A percentile compares a stretch with the other conserved stretches of the same genome.
phyloP scores from a whole-genome alignment of 805 yeast species.

The Cyberlindnera veronae region DNA sequence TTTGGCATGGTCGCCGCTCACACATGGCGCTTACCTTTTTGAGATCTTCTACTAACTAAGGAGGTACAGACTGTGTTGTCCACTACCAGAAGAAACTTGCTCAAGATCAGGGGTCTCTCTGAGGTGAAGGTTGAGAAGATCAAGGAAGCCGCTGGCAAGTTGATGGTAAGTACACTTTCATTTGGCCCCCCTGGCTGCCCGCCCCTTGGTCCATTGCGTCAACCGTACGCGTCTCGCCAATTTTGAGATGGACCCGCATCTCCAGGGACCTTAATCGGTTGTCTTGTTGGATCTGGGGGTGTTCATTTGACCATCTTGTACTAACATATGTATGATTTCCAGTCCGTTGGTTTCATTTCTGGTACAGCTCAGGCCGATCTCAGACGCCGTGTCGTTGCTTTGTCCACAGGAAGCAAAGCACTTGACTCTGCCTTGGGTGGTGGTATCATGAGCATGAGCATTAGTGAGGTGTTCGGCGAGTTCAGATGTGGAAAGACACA shows the following conservation, averaged over 20 bases:
- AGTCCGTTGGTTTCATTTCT: slow-evolving; percentile 67
- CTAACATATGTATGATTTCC: background rate
- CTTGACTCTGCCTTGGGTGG: slow-evolving; percentile 70
- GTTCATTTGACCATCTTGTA: too few species aligned
- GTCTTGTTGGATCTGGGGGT: too few species aligned
- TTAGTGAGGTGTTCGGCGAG: slow-evolving; percentile 79
- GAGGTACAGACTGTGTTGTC: slow-evolving; percentile 43
- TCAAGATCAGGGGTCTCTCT: slow-evolving; percentile 66
- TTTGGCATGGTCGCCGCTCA: too few species aligned
- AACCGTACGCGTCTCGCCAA: too few species aligned
- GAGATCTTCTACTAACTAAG: background rate
- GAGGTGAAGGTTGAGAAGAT: slow-evolving; percentile 78
- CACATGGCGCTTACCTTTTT: too few species aligned
- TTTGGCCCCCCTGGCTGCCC: too few species aligned
- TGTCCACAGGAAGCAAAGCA: slow-evolving; percentile 71
- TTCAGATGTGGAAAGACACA: slow-evolving; percentile 83
- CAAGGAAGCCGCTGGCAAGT: slow-evolving; percentile 66
- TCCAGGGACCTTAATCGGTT: too few species aligned
- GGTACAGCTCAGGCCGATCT: slow-evolving; percentile 67
- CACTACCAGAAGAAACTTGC: slow-evolving; percentile 61
- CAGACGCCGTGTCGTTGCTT: slow-evolving; percentile 56
- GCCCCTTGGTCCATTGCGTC: too few species aligned
- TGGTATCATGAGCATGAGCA: slow-evolving; percentile 72
- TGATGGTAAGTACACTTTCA: slow-evolving; percentile 32
- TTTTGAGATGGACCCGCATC: too few species aligned